Base-by-base conservation (phyloP, 1,139 yeast genomes). In the Debaryomyces psychrophilus region DNA sequence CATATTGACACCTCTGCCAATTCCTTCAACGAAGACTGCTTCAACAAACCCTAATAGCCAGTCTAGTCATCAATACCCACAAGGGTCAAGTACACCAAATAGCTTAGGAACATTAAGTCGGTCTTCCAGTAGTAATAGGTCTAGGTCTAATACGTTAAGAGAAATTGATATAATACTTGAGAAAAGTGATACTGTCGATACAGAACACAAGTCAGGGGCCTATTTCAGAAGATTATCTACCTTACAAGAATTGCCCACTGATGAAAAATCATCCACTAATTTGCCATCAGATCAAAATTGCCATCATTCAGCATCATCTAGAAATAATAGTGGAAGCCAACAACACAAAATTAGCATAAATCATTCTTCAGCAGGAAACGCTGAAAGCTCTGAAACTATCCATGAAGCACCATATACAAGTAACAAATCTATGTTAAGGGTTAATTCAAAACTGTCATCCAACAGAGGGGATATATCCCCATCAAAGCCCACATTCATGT, bases 181-280 rank as follows among this genome's bases (percentile, higher is more conserved):
- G 43, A 71, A 69, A 49, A 68, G 63, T 48, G 79, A 72, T 31
- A 64, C 56, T 43, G 76, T 68, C 8, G 76, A 69, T 52, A 64
- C 73, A 7, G 80, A 76, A 50, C 76, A 70, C 50, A 77, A 77
- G 60, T 78, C 82, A 44, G 83, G 83, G 12, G 90, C 89, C 31
- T 86, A 85, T 59, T 85, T 86, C 60, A 74, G 87, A 54, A 73
- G 95, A 49, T 65, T 87, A 41, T 85, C 93, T 1, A 83, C 87
- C 0, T 64, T 87, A 27, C 87, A 84, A 22, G 93, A 85, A 54
- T 76, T 71, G 45, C 77, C 77, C n/a, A 54, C 51, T 5, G 75
- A 68, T 47, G 76, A 69, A 44, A 44, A 47, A 14, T 31, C 43
- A 27, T 43, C 52, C 8, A 35, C 35, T 5, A 38, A 25, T 22